phyloP scores from a whole-genome alignment of 768 basidiomycete species.

The Hypholoma fasciculare region DNA sequence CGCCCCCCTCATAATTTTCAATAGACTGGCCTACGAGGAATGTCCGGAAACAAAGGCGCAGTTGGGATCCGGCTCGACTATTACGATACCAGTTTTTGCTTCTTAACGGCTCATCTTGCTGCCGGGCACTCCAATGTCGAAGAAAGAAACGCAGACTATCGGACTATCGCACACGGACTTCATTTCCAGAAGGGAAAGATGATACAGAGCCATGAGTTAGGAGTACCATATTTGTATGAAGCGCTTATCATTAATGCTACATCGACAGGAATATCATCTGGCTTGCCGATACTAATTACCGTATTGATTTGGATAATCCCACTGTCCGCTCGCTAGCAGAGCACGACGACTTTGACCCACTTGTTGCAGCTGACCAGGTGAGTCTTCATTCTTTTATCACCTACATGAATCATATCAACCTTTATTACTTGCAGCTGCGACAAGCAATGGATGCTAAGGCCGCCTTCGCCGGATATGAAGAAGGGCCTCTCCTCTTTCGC shows the following conservation, averaged over 20 bases:
- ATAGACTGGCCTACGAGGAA: conserved; percentile 86
- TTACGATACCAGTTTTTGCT: conserved; percentile 90
- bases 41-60: conserved; percentile 98
- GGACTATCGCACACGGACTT: conserved; percentile 80
- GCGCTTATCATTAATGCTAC: background rate
- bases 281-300: conserved; percentile 96
- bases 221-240: conserved; percentile 1
- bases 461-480: conserved; percentile 82
- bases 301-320: conserved; percentile 85
- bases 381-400: conserved; percentile 16
- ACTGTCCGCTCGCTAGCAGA: conserved; percentile 69
- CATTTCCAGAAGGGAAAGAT: conserved; percentile 90
- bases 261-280: conserved; percentile 80
- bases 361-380: conserved; percentile 88
- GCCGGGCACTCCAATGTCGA: conserved; percentile 91
- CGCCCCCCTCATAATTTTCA: conserved; percentile 4
- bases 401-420: background rate
- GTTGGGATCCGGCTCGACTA: conserved; percentile 93
- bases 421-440: conserved; percentile 52
- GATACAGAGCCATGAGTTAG: conserved; percentile 89
- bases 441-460: conserved; percentile 69
- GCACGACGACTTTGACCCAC: conserved; percentile 64
- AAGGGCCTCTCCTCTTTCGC: conserved; percentile 87
- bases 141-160: conserved; percentile 91
- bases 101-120: conserved; percentile 93